These are phyloP conservation scores for Syzygium aqueum DNA, from an alignment of 345 rosid genomes.

Conservation along the genomic window DNA sequence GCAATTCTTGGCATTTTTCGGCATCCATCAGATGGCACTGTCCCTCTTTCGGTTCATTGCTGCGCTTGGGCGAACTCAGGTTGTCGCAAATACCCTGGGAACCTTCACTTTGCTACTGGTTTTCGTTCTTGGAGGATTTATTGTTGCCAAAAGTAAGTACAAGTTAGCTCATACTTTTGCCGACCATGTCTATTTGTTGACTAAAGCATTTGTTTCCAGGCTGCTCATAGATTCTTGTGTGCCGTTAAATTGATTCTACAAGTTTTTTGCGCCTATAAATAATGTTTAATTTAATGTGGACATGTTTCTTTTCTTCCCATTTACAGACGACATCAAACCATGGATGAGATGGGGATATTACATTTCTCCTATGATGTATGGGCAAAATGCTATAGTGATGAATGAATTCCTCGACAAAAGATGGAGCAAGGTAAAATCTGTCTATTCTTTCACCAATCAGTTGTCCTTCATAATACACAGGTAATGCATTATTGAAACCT, in stretches of 20 bases:
- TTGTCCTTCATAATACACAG: not conserved
- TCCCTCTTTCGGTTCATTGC: conserved; percentile 69
- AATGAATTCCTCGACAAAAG: conserved; percentile 74
- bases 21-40: conserved; percentile 78
- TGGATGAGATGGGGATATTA: conserved; percentile 82
- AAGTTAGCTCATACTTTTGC: not conserved
- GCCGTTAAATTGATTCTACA: not conserved
- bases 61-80: conserved; percentile 64
- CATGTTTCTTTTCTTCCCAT: not conserved
- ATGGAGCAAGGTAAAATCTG: conserved; percentile 53
- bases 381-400: conserved; percentile 70
- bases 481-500: not conserved
- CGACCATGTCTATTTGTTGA: not conserved
- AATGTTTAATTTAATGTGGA: not conserved
- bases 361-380: conserved; percentile 82
- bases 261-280: not conserved
- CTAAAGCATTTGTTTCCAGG: not conserved
- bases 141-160: conserved; percentile 53
- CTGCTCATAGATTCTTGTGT: not conserved
- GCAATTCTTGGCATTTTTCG: conserved; percentile 51
- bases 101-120: conserved; percentile 47
- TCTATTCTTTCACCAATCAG: not conserved
- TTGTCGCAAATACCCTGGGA: conserved; percentile 56
- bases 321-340: conserved; percentile 51
- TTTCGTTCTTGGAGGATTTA: conserved; percentile 72